Percentiles rank a stretch among this genome's conserved stretches.
Evolutionary conservation across 495 filamentous ascomycete genomes (phyloP).

Genomic region (Filosporella fistucella): DNA sequence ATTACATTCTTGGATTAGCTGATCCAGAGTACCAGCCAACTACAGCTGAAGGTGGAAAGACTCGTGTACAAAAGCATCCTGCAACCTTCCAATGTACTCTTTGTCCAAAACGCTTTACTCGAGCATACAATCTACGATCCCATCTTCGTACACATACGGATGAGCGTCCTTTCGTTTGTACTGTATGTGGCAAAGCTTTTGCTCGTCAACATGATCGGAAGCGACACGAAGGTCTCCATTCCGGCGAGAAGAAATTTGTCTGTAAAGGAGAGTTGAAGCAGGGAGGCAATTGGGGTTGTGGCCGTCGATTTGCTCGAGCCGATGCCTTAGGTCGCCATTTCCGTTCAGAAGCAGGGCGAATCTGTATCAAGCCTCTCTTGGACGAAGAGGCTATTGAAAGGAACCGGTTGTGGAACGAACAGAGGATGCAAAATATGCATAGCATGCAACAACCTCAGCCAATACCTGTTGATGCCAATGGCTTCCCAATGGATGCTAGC

Average conservation of each 20-base stretch:
- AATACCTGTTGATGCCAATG: constrained; percentile 35
- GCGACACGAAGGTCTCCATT: constrained; percentile 85
- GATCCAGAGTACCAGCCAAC: constrained; percentile 77
- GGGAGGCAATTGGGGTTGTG: constrained; percentile 87
- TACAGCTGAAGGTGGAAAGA: constrained; percentile 48
- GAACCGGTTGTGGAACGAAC: constrained; percentile 60
- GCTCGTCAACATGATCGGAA: constrained; percentile 92
- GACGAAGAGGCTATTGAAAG: constrained; percentile 85
- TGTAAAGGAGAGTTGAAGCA: constrained; percentile 84
- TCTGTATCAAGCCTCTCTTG: constrained; percentile 92
- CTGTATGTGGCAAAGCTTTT: constrained; percentile 94
- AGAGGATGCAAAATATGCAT: constrained; percentile 52
- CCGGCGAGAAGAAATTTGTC: constrained; percentile 95
- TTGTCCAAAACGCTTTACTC: constrained; percentile 83
- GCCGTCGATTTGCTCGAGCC: constrained; percentile 87
- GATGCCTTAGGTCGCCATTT: constrained; percentile 97
- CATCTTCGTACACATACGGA: constrained; percentile 90
- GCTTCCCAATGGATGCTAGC: constrained; percentile 45
- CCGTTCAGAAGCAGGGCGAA: constrained; percentile 87
- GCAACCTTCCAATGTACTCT: constrained; percentile 84
- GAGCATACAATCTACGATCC: constrained; percentile 87
- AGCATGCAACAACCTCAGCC: constrained; percentile 45
- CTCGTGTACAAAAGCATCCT: constrained; percentile 91
- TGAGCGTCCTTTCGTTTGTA: constrained; percentile 91
- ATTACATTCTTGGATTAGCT: constrained; percentile 88